Evolutionary conservation across 306 rosid genomes (phyloP).

Genomic region (Fragaria nilgerrensis): DNA sequence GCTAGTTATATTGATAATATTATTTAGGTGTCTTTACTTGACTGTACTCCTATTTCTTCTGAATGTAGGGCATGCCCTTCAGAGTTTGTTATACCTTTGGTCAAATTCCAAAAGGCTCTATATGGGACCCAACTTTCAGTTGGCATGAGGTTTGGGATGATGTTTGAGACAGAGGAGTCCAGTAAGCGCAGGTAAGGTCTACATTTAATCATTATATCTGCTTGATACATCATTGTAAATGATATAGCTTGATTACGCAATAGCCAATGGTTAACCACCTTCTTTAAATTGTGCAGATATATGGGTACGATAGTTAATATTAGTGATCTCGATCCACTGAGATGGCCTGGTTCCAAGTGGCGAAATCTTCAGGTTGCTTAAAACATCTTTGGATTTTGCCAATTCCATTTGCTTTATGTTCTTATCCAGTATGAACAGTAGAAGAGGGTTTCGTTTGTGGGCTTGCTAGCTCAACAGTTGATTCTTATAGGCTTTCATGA

Average conservation of each 20-base stretch:
- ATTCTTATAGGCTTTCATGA: neutral
- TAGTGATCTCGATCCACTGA: slow-evolving; percentile 82
- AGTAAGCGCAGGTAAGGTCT: slow-evolving; percentile 81
- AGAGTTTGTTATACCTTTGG: slow-evolving; percentile 85
- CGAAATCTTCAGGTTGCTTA: slow-evolving; percentile 81
- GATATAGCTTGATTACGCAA: neutral
- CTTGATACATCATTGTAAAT: neutral
- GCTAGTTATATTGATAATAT: neutral
- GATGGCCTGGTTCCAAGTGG: slow-evolving; percentile 99
- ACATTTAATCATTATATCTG: neutral
- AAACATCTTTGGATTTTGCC: neutral
- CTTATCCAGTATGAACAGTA: neutral
- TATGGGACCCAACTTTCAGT: slow-evolving; percentile 81
- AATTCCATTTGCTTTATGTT: neutral
- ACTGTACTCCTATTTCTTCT: slow-evolving; percentile 11
- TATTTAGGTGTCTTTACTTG: neutral
- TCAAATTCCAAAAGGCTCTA: slow-evolving; percentile 70
- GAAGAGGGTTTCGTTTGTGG: neutral
- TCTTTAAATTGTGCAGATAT: slow-evolving; percentile 48
- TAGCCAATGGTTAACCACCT: slow-evolving; percentile 13
- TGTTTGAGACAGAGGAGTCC: slow-evolving; percentile 99
- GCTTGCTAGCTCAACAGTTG: neutral
- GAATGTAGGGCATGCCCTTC: slow-evolving; percentile 90
- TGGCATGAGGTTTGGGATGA: slow-evolving; percentile 99
- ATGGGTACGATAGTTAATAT: slow-evolving; percentile 89